Evolutionary conservation across 2,329 filamentous ascomycete genomes (phyloP), one percentile per base, ranked within the genome.

Genomic region (Reticulascus tulasneorum): DNA sequence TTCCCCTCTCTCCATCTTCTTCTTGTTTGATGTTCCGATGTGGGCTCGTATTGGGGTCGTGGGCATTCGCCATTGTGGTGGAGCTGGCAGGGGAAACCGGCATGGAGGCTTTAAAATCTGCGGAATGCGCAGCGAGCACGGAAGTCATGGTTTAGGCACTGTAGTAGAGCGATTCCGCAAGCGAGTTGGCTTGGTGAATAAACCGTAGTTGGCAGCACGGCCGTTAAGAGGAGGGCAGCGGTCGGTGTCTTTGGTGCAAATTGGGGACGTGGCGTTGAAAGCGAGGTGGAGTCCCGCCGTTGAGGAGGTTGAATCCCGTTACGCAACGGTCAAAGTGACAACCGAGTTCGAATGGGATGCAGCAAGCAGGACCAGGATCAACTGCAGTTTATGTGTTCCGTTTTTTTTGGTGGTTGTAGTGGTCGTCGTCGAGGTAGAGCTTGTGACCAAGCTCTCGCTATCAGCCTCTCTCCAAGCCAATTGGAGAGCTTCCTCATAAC

Each of bases 81-180:
- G 56, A 55, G 44, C 57, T 60, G 31, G 61, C 54, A 42, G 60
- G 61, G 28, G 64, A 59, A 33, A 62, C 55, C 40, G 63, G 56
- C 29, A 66, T 50, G 28, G 55, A 51, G 31, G 57, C 51, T 49
- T 60, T 63, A 33, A 63, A 56, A 44, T 66, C 60, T 51, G 53
- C 55, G 33, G 56, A 52, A 45, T 62, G 60, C 42, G 61, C 52
- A 45, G 60, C 45, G 40, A 69, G 54, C 44, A 68, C 53, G 36
- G 62, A 66, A 56, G 63, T 62, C 65, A 70, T 69, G 51, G 25
- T 46, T 40, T 35, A n/a, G n/a, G n/a, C n/a, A n/a, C n/a, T n/a
- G n/a, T n/a, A n/a, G n/a, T n/a, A n/a, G n/a, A n/a, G n/a, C n/a
- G n/a, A n/a, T n/a, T n/a, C n/a, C n/a, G n/a, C 32, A 33, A 42